Percentiles rank a stretch among this genome's conserved stretches.
phyloP scores from a whole-genome alignment of 495 filamentous ascomycete species.

The Annulohypoxylon bovei region DNA sequence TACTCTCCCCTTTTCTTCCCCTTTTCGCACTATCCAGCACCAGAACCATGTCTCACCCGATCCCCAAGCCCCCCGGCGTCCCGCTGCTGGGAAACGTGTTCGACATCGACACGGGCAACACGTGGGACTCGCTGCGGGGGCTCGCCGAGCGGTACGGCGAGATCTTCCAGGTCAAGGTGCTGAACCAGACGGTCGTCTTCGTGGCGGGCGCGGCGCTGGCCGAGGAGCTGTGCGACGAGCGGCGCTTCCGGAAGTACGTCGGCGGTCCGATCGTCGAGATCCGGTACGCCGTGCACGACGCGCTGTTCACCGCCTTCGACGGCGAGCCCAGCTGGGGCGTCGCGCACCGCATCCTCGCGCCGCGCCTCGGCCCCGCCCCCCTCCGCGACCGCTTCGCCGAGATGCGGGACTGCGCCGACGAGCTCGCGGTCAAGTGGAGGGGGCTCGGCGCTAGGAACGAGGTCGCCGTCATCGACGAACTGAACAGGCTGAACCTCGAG shows the following conservation, averaged over 20 bases:
- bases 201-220: slow-evolving; percentile 65
- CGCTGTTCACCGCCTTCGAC: slow-evolving; percentile 74
- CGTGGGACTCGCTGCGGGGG: slow-evolving; percentile 69
- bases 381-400: slow-evolving; percentile 70
- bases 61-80: slow-evolving; percentile 72
- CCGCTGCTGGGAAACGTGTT: slow-evolving; percentile 76
- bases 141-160: slow-evolving; percentile 74
- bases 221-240: slow-evolving; percentile 75
- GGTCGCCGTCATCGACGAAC: slow-evolving; percentile 69
- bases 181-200: slow-evolving; percentile 55
- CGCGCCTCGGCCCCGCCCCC: slow-evolving; percentile 70
- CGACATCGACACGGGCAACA: slow-evolving; percentile 68
- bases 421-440: slow-evolving; percentile 76
- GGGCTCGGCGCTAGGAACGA: slow-evolving; percentile 60
- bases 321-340: slow-evolving; percentile 73
- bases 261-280: slow-evolving; percentile 64
- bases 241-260: slow-evolving; percentile 72
- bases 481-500: slow-evolving; percentile 77
- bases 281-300: slow-evolving; percentile 66
- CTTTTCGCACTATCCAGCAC: not conserved
- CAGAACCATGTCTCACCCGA: slow-evolving; percentile 55
- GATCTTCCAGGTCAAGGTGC: slow-evolving; percentile 73
- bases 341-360: slow-evolving; percentile 75
- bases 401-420: slow-evolving; percentile 71
- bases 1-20: not conserved